A percentile compares a stretch with the other conserved stretches of the same genome.
These are phyloP conservation scores for Colletotrichum gigasporum DNA, from an alignment of 2,329 filamentous ascomycete genomes.

Conservation along the genomic window DNA sequence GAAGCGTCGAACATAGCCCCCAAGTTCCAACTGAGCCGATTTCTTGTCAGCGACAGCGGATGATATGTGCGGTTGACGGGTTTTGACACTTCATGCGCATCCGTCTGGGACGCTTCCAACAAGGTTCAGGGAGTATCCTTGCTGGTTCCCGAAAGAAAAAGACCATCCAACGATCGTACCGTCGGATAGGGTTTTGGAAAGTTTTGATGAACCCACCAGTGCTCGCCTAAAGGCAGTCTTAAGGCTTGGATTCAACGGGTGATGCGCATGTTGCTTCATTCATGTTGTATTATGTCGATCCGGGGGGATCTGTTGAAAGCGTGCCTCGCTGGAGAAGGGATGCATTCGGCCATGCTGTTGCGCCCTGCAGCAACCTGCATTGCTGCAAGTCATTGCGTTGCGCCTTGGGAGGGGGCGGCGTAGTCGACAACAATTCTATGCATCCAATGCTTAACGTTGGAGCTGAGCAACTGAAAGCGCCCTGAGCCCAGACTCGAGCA, in stretches of 20 bases:
- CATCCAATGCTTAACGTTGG: neutral
- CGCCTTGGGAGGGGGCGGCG: slow-evolving; percentile 1
- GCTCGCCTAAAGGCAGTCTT: neutral
- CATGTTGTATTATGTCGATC: neutral
- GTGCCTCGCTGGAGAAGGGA: neutral
- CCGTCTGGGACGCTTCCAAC: neutral
- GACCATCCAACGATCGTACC: neutral
- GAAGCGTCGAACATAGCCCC: neutral
- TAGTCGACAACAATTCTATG: neutral
- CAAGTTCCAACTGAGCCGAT: too few relatives aligned
- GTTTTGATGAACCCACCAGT: neutral
- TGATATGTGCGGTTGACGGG: neutral
- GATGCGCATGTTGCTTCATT: neutral
- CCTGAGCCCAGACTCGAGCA: neutral
- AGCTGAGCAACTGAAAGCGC: neutral
- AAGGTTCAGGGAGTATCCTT: neutral
- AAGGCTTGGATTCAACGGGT: too few relatives aligned
- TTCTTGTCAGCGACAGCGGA: neutral
- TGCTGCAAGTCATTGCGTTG: slow-evolving; percentile 27
- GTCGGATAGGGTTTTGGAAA: neutral
- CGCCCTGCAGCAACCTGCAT: neutral
- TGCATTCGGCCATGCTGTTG: neutral
- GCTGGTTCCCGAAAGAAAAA: neutral
- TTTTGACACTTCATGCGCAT: neutral
- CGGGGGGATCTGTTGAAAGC: neutral